Conservation (phyloP, 1,139 yeast genomes). For the Candida dubliniensis region DNA sequence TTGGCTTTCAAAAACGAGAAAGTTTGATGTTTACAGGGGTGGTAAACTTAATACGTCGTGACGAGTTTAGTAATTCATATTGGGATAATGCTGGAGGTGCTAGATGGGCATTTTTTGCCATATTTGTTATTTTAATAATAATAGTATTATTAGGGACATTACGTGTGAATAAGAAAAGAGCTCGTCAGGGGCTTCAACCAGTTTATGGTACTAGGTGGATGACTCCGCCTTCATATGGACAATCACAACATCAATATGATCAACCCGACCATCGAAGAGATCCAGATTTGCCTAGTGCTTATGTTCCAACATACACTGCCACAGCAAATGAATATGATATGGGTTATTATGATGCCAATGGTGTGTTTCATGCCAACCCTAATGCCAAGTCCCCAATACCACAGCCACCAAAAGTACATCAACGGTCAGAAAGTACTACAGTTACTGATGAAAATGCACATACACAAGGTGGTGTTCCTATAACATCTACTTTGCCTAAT, state of each 20-base stretch:
- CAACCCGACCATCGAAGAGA: slow-evolving; percentile 36
- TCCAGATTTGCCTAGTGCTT: slow-evolving; percentile 36
- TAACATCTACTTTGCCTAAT: not conserved
- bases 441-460: not conserved
- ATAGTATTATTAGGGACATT: slow-evolving; percentile 54
- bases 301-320: slow-evolving; percentile 63
- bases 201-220: slow-evolving; percentile 86
- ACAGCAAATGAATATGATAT: slow-evolving; percentile 68
- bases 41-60: slow-evolving; percentile 8
- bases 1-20: not conserved
- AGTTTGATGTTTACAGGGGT: not conserved
- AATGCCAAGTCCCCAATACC: not conserved
- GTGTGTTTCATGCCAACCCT: slow-evolving; percentile 47
- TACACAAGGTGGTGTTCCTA: not conserved
- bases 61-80: slow-evolving; percentile 16
- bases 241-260: slow-evolving; percentile 64
- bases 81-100: slow-evolving; percentile 39
- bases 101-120: slow-evolving; percentile 59
- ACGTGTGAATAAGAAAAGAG: slow-evolving; percentile 59
- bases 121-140: slow-evolving; percentile 48
- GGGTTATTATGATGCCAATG: slow-evolving; percentile 76
- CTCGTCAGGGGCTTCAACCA: slow-evolving; percentile 64
- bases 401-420: not conserved
- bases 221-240: slow-evolving; percentile 85
- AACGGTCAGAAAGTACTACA: not conserved